Base-by-base conservation (phyloP, 2,329 filamentous ascomycete genomes). In the Diaporthe capsici region DNA sequence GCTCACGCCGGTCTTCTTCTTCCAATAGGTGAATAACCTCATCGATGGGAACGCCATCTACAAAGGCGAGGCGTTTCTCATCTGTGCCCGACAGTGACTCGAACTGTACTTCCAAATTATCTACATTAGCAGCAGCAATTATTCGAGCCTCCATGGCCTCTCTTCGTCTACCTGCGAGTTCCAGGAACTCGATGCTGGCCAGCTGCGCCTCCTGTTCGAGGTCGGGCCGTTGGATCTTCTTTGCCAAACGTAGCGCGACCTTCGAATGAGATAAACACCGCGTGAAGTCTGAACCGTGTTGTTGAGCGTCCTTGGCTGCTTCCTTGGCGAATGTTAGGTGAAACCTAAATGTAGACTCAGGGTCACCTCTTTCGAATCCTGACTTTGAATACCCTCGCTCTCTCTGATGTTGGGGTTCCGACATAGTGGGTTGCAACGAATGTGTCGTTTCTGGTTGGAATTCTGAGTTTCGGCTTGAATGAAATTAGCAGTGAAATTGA, bases 21-120 rank as follows among this genome's bases (percentile, higher is more conserved):
- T 51, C 65, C 13, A 70, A 25, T 31, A 53, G 65, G 15, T 5
- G 65, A 42, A 70, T 42, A n/a, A 70, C 34, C 15, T 70, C 49
- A 7, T 28, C 13, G 34, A 70, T 42, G 31, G 49, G 65, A 55
- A 70, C 3, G 10, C 65, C 65, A n/a, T 15, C 65, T 10, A 70
- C 65, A 25, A n/a, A 70, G 17, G 25, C 34, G 2, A 70, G n/a
- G 3, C 49, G 65, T 20, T 10, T 42, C 28, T 20, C 34, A 28
- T 31, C 6, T 3, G 2, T 20, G 9, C 22, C 65, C 3, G 65
- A 4, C 3, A 25, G 31, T 39, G n/a, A 31, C 8, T 53, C 47
- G 13, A 42, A 53, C 13, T 70, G 4, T 10, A 55, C 15, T n/a
- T 55, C 47, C 15, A 70, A 10, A 15, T 55, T 51, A 6, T 70